phyloP scores from a whole-genome alignment of 805 yeast species.

The Starmerella gropengiesseri region DNA sequence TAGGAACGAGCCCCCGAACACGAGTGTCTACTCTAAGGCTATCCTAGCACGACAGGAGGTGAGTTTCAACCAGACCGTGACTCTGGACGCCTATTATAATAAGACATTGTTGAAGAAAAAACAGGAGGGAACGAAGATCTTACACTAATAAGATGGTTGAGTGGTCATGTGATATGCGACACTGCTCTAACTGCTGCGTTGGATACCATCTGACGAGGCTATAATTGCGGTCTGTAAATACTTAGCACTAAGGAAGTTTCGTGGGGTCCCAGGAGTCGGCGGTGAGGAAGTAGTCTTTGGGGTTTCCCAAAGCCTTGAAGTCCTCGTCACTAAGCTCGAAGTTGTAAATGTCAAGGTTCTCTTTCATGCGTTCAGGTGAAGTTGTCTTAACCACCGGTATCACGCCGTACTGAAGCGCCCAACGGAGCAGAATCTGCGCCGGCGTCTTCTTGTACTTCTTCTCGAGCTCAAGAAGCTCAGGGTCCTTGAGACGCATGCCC shows the following conservation, averaged over 20 bases:
- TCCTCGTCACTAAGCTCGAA: slow-evolving; percentile 31
- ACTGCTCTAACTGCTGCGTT: no score
- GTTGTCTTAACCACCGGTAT: slow-evolving; percentile 68
- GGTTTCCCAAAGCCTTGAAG: slow-evolving; percentile 25
- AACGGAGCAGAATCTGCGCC: slow-evolving; percentile 40
- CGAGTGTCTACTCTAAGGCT: slow-evolving; percentile 23
- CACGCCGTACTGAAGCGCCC: slow-evolving; percentile 41
- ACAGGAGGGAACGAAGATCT: not conserved
- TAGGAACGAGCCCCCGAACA: slow-evolving; percentile 22
- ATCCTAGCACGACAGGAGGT: slow-evolving; percentile 28
- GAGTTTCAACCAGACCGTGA: slow-evolving; percentile 25
- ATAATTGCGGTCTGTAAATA: no score
- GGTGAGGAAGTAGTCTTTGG: slow-evolving; percentile 26
- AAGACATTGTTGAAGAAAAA: slow-evolving; percentile 5
- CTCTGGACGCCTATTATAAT: slow-evolving; percentile 27
- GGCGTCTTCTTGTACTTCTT: slow-evolving; percentile 33
- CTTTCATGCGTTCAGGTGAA: slow-evolving; percentile 43
- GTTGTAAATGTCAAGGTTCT: slow-evolving; percentile 45
- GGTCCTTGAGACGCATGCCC: slow-evolving; percentile 41
- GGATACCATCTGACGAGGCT: no score
- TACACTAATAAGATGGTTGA: not conserved
- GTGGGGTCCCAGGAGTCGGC: slow-evolving; percentile 30
- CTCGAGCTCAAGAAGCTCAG: slow-evolving; percentile 29
- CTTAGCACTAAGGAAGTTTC: slow-evolving; percentile 5
- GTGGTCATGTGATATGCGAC: not conserved